Conservation (phyloP, 2,329 filamentous ascomycete genomes). For the Orbilia blumenaviensis region DNA sequence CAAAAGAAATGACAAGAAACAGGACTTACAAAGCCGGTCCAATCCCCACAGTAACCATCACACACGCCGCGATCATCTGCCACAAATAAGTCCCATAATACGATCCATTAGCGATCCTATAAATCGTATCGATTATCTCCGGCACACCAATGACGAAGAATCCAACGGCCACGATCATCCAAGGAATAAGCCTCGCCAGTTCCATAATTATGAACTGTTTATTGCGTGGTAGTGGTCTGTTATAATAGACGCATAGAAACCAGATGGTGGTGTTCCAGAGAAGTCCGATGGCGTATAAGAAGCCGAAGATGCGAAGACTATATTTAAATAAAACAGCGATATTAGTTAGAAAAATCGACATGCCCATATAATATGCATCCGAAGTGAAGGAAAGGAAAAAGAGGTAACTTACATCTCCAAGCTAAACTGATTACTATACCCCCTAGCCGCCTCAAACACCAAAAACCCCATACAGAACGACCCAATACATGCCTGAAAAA, state of each 20-base stretch:
- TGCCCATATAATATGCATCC: background rate
- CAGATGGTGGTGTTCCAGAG: slow-evolving; percentile 23
- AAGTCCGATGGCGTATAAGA: background rate
- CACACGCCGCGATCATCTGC: background rate
- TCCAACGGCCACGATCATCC: background rate
- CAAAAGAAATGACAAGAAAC: background rate
- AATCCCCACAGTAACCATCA: background rate
- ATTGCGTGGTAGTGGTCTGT: slow-evolving; percentile 16
- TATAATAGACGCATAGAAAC: slow-evolving; percentile 47
- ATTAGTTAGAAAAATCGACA: too few relatives aligned
- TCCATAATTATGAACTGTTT: slow-evolving; percentile 15
- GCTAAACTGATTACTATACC: background rate
- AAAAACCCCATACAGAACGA: background rate
- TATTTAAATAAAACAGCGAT: background rate
- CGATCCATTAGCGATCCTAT: too few relatives aligned
- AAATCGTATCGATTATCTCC: background rate
- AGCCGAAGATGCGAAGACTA: background rate
- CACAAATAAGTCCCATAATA: background rate
- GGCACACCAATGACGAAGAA: background rate
- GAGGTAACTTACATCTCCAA: slow-evolving; percentile 12
- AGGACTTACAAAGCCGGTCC: slow-evolving; percentile 16
- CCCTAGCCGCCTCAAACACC: background rate
- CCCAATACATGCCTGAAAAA: background rate
- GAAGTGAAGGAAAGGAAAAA: background rate
- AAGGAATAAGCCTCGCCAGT: slow-evolving; percentile 10